Conservation (phyloP, 768 basidiomycete genomes). For the Mycena galopus region DNA sequence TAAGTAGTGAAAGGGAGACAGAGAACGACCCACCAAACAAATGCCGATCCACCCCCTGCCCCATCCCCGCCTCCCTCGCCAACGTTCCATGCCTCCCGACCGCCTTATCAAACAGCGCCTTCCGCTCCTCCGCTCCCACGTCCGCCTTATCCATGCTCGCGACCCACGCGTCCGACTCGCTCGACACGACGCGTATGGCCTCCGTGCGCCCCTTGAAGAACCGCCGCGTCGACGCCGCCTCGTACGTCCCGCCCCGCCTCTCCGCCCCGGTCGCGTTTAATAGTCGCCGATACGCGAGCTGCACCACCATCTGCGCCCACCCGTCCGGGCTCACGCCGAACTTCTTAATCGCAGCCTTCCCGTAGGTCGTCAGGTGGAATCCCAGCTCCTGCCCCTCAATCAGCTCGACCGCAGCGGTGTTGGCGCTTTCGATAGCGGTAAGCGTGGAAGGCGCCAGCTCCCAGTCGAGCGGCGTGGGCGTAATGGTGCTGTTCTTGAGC, state of each 20-base stretch:
- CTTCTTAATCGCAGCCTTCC: constrained; percentile 87
- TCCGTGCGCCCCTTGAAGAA: constrained; percentile 94
- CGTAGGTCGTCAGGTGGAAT: constrained; percentile 79
- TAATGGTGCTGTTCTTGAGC: constrained; percentile 36
- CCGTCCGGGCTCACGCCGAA: constrained; percentile 94
- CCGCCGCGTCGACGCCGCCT: constrained; percentile 91
- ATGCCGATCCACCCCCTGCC: constrained; percentile 88
- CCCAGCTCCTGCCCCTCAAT: constrained; percentile 73
- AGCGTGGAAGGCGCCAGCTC: constrained; percentile 62
- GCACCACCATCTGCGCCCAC: constrained; percentile 94
- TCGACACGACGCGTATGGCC: constrained; percentile 87
- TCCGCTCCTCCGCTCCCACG: constrained; percentile 57
- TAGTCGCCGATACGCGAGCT: constrained; percentile 88
- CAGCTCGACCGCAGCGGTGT: constrained; percentile 67
- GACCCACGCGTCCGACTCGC: constrained; percentile 85
- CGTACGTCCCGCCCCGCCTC: constrained; percentile 88
- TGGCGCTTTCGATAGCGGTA: constrained; percentile 69
- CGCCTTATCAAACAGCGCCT: constrained; percentile 69
- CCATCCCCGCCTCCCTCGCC: constrained; percentile 76
- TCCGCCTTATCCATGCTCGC: constrained; percentile 73
- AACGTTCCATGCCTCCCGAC: constrained; percentile 72
- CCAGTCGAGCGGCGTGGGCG: constrained; percentile 73
- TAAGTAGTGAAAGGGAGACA: background rate
- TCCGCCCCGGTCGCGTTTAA: constrained; percentile 62
- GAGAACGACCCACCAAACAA: constrained; percentile 74